Evolutionary conservation across 768 basidiomycete genomes (phyloP).

Genomic region (Pleurotus platypus): DNA sequence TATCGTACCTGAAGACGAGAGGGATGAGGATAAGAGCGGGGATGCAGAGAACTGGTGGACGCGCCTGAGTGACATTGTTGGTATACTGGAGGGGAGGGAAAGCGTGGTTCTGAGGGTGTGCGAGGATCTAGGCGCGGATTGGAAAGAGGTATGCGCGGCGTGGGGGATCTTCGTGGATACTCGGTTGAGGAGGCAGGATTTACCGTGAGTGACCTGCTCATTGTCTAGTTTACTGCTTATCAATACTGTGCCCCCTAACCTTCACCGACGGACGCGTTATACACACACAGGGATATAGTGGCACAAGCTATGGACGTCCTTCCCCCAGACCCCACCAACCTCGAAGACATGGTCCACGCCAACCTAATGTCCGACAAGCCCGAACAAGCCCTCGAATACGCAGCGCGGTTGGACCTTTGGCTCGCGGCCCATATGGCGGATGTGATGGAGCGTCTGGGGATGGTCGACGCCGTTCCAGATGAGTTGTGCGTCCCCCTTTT

Average conservation of each 20-base stretch:
- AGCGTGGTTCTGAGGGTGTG: conserved; percentile 72
- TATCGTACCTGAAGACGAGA: conserved; percentile 58
- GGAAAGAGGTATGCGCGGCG: conserved; percentile 86
- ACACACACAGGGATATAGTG: conserved; percentile 55
- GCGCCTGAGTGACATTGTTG: conserved; percentile 69
- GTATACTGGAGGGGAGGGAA: conserved; percentile 77
- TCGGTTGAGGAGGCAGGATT: conserved; percentile 73
- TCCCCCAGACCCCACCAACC: conserved; percentile 74
- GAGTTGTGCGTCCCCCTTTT: conserved; percentile 47
- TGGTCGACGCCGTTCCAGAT: conserved; percentile 47
- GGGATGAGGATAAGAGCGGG: conserved; percentile 64
- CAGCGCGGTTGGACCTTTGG: conserved; percentile 77
- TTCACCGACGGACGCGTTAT: background rate
- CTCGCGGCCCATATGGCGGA: conserved; percentile 87
- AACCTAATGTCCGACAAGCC: conserved; percentile 72
- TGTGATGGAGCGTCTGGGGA: conserved; percentile 72
- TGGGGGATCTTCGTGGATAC: conserved; percentile 89
- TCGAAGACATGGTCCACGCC: conserved; percentile 77
- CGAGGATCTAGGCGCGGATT: conserved; percentile 76
- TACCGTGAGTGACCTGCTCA: conserved; percentile 59
- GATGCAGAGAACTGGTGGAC: conserved; percentile 85
- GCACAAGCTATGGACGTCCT: conserved; percentile 58
- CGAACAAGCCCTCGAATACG: conserved; percentile 58
- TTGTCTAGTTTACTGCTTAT: too few relatives aligned
- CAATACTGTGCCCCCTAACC: background rate